Base-by-base conservation (phyloP, 441 rosid genomes). In the Bocquillonia castaneifolia region DNA sequence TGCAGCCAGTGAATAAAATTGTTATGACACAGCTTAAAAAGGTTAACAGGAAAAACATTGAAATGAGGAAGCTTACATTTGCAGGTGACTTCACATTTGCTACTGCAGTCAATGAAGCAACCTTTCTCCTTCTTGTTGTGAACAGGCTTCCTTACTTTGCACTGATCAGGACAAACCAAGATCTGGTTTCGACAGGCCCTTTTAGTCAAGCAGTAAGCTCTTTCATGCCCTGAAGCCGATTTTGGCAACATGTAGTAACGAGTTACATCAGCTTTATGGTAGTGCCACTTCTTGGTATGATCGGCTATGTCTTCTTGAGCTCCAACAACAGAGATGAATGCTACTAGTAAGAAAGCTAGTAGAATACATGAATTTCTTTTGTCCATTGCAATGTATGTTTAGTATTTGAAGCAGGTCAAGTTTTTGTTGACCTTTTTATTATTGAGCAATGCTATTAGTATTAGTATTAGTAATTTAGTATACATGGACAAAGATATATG, bases 1-100 rank as follows among this genome's bases (percentile, higher is more conserved):
- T 88, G 84, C 56, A 75, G 48, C 12, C 13, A 10, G 7, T 10
- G 26, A 53, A 58, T 13, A 29, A 10, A 10, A 42, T 3, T 14
- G 25, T 5, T 15, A 36, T 51, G 20, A 23, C 18, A 6, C 20
- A n/a, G n/a, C 17, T 25, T 18, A 20, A 25, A 10, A 15, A 0
- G 12, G 5, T 31, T 47, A 51, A 23, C 14, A 39, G n/a, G 36
- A 6, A 23, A 61, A 20, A 0, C 5, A n/a, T 36, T 36, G 40
- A 36, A 36, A 36, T 36, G 4, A 36, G 10, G 40, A 36, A 36
- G 10, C 40, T 80, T 84, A 92, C 98, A 85, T 77, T 83, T 88
- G 88, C 98, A 92, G 37, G 88, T 88, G 85, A 78, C 95, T 83
- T 92, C 98, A 59, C 96, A 90, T 77, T 78, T 88, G 88, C 84